Evolutionary conservation across 768 basidiomycete species (phyloP), one percentile per base, ranked within the genome.

Genomic region (Boletus subcaerulescens): DNA sequence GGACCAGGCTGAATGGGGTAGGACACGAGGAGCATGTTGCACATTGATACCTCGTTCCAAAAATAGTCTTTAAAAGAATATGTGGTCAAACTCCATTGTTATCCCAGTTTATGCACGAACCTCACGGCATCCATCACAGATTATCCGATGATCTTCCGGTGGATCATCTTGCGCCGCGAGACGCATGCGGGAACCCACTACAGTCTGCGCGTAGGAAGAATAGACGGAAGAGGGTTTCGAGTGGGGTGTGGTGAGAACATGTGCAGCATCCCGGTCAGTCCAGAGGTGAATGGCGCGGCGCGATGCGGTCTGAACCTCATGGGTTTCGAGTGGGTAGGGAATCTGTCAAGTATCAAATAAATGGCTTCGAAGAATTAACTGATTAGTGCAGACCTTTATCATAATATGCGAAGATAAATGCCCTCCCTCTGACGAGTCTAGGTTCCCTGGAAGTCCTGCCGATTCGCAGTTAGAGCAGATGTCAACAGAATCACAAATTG

Each of bases 401-500:
- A 96, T 82, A 60, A 96, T 93, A 65, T 98, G 94, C 2, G 89
- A 87, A 15, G 89, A 91, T 50, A 80, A 79, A 60, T 93, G 91
- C 0, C 89, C 91, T 5, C 84, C 87, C 39, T 91, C 87, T 1
- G 81, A 76, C 1, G 87, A 84, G 56, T 91, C 86, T 11, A 92
- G 71, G 55, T 90, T 91, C 7, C 90, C 91, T 3, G 91, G 91
- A 33, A 93, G 76, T 29, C 91, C 91, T 26, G 87, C 90, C 12
- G 88, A 86, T 68, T 93, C 91, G 66, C 91, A 93, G 60, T 91
- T 90, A 17, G 87, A 81, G 61, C 92, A 93, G 33, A 93, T 92
- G 62, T 93, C 91, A 39, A 92, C 80, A 9, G 84, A 82, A 39
- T 87, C 83, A 66, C 95, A 98, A 20, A 91, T 84, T 11, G 91